Percentiles rank a stretch among this genome's conserved stretches.
Conservation (phyloP, 306 rosid genomes). For the Calophaca sinica region DNA sequence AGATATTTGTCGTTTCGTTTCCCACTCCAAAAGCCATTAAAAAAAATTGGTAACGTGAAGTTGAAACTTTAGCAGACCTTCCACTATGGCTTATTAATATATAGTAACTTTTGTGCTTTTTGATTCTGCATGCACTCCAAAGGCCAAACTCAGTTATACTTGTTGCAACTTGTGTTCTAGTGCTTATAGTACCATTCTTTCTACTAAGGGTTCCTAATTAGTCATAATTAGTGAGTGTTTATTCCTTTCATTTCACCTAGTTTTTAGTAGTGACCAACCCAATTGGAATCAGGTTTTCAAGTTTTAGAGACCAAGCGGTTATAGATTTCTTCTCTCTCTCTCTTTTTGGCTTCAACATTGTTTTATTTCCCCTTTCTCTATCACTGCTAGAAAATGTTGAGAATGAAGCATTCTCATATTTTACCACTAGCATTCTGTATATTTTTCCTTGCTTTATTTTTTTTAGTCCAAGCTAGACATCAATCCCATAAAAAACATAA, state of each 20-base stretch:
- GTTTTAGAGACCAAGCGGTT: conserved; percentile 17
- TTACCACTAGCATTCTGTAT: conserved; percentile 43
- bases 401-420: conserved; percentile 56
- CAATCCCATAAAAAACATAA: conserved; percentile 64
- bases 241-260: conserved; percentile 16
- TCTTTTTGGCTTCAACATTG: conserved; percentile 10
- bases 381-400: conserved; percentile 17
- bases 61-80: conserved; percentile 56
- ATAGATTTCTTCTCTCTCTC: neutral
- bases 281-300: conserved; percentile 31
- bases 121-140: conserved; percentile 57
- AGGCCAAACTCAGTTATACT: conserved; percentile 50
- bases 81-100: conserved; percentile 60
- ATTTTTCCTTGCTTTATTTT: conserved; percentile 49
- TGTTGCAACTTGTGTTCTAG: conserved; percentile 49
- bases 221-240: neutral
- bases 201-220: conserved; percentile 35
- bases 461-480: conserved; percentile 69
- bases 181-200: conserved; percentile 46
- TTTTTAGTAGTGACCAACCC: conserved; percentile 44
- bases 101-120: conserved; percentile 47
- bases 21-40: conserved; percentile 56
- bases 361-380: neutral
- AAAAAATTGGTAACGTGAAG: conserved; percentile 40
- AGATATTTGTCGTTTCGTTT: neutral